A percentile compares a stretch with the other conserved stretches of the same genome.
Evolutionary conservation across 2,329 filamentous ascomycete species (phyloP).

Genomic region (Elsinoe arachidis): DNA sequence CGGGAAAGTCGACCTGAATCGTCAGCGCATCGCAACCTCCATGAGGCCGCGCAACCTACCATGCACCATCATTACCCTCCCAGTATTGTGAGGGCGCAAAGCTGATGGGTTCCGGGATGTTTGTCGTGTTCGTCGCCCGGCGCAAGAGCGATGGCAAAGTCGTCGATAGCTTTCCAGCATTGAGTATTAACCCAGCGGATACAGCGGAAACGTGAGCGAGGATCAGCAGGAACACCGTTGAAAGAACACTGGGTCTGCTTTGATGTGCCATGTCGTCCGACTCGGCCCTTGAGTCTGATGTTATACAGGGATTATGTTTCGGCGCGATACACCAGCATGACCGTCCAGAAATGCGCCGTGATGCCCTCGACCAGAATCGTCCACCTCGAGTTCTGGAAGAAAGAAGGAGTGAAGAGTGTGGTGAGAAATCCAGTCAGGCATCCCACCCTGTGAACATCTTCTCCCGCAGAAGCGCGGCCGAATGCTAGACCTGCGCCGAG

Average conservation of each 20-base stretch:
- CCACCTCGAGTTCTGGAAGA: not conserved
- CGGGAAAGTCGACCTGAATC: slow-evolving; percentile 30
- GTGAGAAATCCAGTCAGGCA: slow-evolving; percentile 8
- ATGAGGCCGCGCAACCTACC: slow-evolving; percentile 16
- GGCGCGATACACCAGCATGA: not conserved
- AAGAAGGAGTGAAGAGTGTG: not conserved
- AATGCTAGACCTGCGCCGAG: slow-evolving; percentile 10
- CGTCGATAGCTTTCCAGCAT: not conserved
- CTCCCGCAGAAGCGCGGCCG: not conserved
- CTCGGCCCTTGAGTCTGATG: not conserved
- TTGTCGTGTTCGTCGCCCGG: slow-evolving; percentile 13
- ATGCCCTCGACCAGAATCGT: not conserved
- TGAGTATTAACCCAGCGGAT: not conserved
- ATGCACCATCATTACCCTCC: slow-evolving; percentile 26
- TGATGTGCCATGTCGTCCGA: not conserved
- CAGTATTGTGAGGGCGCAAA: slow-evolving; percentile 31
- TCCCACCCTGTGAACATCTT: not conserved
- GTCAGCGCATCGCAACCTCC: slow-evolving; percentile 16
- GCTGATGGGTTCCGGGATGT: slow-evolving; percentile 25
- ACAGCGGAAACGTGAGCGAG: slow-evolving; percentile 1
- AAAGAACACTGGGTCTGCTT: not conserved
- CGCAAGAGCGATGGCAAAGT: not conserved
- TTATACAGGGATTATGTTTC: not conserved
- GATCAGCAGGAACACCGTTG: not conserved
- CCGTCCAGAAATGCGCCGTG: not conserved